phyloP scores from a whole-genome alignment of 2,329 filamentous ascomycete genomes.

The Lomentospora prolificans region DNA sequence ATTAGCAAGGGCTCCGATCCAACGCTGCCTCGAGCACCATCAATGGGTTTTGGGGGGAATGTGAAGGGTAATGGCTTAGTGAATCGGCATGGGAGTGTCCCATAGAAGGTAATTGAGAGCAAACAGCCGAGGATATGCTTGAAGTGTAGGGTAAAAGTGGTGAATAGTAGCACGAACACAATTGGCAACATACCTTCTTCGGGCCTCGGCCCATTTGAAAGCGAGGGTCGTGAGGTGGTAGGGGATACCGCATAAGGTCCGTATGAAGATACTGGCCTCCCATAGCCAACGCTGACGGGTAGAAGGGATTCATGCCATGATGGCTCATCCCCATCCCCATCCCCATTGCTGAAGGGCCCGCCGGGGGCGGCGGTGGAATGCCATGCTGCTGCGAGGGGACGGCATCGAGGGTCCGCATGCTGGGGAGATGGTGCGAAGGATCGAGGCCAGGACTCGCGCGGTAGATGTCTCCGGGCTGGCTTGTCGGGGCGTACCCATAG shows the following conservation, averaged over 20 bases:
- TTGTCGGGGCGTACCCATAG: slow-evolving; percentile 9
- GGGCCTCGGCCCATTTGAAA: slow-evolving; percentile 7
- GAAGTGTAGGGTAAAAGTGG: no score
- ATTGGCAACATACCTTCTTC: slow-evolving; percentile 8
- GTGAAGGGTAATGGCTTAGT: background rate
- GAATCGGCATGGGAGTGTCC: background rate
- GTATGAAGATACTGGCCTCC: slow-evolving; percentile 13
- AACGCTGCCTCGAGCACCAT: background rate
- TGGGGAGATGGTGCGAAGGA: slow-evolving; percentile 19
- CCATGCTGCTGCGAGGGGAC: slow-evolving; percentile 8
- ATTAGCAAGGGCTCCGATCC: background rate
- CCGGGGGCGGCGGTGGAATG: slow-evolving; percentile 5
- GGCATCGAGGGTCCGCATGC: slow-evolving; percentile 30
- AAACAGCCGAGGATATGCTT: no score
- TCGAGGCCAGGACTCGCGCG: slow-evolving; percentile 5
- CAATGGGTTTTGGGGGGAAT: background rate
- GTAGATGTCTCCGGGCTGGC: slow-evolving; percentile 8
- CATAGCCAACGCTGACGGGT: slow-evolving; percentile 16
- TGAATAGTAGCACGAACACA: no score
- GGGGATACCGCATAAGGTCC: slow-evolving; percentile 1
- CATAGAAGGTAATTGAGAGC: background rate
- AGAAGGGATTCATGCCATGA: background rate
- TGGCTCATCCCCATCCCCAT: slow-evolving; percentile 5
- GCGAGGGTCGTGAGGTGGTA: slow-evolving; percentile 6
- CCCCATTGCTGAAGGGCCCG: slow-evolving; percentile 6